These are phyloP conservation scores for Alternaria ethzedia DNA, from an alignment of 2,329 filamentous ascomycete genomes.

Conservation along the genomic window DNA sequence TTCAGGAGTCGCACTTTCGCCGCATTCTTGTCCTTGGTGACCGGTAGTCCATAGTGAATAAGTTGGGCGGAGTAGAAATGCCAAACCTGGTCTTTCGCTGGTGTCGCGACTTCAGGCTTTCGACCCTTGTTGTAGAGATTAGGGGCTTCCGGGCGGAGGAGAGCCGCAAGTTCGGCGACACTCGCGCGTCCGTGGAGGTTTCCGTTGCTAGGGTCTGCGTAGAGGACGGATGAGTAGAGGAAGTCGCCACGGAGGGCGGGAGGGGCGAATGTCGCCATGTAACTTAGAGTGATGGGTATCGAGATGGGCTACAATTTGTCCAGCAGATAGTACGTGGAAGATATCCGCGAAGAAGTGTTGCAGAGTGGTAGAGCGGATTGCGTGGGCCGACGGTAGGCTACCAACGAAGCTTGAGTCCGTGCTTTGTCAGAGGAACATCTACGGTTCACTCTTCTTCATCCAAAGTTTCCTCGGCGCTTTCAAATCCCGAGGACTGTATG, in stretches of 20 bases:
- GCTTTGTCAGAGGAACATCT: background rate
- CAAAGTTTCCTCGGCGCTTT: background rate
- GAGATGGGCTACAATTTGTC: background rate
- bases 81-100: slow-evolving; percentile 58
- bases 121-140: slow-evolving; percentile 18
- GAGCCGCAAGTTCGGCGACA: slow-evolving; percentile 34
- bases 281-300: background rate
- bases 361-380: background rate
- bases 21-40: slow-evolving; percentile 64
- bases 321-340: background rate
- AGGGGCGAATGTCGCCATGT: slow-evolving; percentile 35
- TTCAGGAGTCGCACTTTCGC: slow-evolving; percentile 66
- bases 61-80: slow-evolving; percentile 70
- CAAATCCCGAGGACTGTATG: background rate
- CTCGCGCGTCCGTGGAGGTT: slow-evolving; percentile 41
- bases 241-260: slow-evolving; percentile 37
- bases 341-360: background rate
- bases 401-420: background rate
- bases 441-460: background rate
- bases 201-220: slow-evolving; percentile 39
- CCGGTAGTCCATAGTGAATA: slow-evolving; percentile 65
- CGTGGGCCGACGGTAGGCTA: background rate
- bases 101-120: slow-evolving; percentile 4
- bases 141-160: slow-evolving; percentile 36
- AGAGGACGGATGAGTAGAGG: slow-evolving; percentile 37